phyloP scores from a whole-genome alignment of 1,139 yeast genomes.

The Meyerozyma elateridarum region DNA sequence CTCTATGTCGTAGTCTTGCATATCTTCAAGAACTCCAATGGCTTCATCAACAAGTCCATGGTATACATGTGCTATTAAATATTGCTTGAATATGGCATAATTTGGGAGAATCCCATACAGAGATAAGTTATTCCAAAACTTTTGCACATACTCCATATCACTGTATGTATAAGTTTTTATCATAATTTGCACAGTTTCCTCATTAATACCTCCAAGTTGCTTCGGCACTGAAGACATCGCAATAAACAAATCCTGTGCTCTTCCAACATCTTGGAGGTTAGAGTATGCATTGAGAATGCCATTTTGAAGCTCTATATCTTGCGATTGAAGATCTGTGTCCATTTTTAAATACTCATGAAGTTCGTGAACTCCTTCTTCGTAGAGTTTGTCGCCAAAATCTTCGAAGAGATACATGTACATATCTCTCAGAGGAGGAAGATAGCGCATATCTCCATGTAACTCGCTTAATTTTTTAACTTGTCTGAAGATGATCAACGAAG shows the following conservation, averaged over 20 bases:
- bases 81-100: slow-evolving; percentile 55
- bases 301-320: slow-evolving; percentile 58
- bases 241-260: slow-evolving; percentile 60
- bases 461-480: slow-evolving; percentile 55
- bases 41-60: slow-evolving; percentile 63
- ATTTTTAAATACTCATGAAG: slow-evolving; percentile 62
- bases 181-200: slow-evolving; percentile 69
- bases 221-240: slow-evolving; percentile 51
- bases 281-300: slow-evolving; percentile 64
- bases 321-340: slow-evolving; percentile 53
- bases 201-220: slow-evolving; percentile 50
- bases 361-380: slow-evolving; percentile 65
- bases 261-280: slow-evolving; percentile 54
- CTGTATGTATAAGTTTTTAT: slow-evolving; percentile 60
- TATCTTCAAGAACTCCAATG: slow-evolving; percentile 43
- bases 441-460: slow-evolving; percentile 41
- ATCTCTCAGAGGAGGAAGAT: slow-evolving; percentile 60
- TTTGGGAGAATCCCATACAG: slow-evolving; percentile 52
- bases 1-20: slow-evolving; percentile 49
- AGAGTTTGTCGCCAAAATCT: slow-evolving; percentile 56
- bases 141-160: slow-evolving; percentile 54
- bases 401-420: slow-evolving; percentile 59
- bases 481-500: slow-evolving; percentile 61
- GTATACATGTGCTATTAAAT: slow-evolving; percentile 69
- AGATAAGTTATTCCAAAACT: slow-evolving; percentile 61